A percentile compares a stretch with the other conserved stretches of the same genome.
These are phyloP conservation scores for Rhipidocladum racemiflorum DNA, from an alignment of 176 grass and related monocot genomes.

Conservation along the genomic window DNA sequence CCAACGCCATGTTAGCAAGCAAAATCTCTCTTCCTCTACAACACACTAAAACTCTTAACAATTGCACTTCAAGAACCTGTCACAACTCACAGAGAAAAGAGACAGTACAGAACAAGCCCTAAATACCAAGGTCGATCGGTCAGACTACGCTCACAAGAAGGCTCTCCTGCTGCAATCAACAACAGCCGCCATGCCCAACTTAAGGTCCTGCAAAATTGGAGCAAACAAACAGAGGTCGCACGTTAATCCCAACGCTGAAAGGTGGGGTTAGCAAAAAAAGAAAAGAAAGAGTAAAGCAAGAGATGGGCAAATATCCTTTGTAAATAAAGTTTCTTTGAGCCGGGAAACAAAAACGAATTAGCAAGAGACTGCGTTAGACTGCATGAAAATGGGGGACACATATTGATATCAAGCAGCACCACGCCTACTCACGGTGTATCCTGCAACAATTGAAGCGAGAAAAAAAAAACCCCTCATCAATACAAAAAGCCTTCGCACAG, in stretches of 20 bases:
- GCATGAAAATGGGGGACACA: slow-evolving; percentile 32
- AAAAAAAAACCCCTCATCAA: slow-evolving; percentile 31
- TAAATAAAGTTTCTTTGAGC: neutral
- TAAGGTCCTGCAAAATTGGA: slow-evolving; percentile 30
- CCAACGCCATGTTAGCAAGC: slow-evolving; percentile 58
- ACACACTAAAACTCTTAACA: slow-evolving; percentile 42
- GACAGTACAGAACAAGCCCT: slow-evolving; percentile 16
- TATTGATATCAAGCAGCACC: slow-evolving; percentile 39
- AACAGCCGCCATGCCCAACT: neutral
- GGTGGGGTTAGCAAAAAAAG: neutral
- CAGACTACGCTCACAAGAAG: slow-evolving; percentile 19
- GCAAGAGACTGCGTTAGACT: slow-evolving; percentile 31
- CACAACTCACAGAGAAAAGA: slow-evolving; percentile 26
- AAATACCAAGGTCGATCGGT: slow-evolving; percentile 31
- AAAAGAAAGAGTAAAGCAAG: neutral
- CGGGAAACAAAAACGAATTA: slow-evolving; percentile 25
- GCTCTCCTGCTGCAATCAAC: neutral
- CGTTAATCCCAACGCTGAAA: neutral
- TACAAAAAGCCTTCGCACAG: slow-evolving; percentile 12
- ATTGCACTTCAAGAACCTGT: slow-evolving; percentile 52
- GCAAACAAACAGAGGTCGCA: slow-evolving; percentile 1
- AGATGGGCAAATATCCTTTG: slow-evolving; percentile 1
- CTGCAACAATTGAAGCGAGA: slow-evolving; percentile 51
- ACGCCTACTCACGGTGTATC: slow-evolving; percentile 66
- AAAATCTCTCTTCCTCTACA: slow-evolving; percentile 36